Evolutionary conservation across 192 early-diverging fungal genomes (phyloP), one percentile per base, ranked within the genome.

Genomic region (Linnemannia zychae): DNA sequence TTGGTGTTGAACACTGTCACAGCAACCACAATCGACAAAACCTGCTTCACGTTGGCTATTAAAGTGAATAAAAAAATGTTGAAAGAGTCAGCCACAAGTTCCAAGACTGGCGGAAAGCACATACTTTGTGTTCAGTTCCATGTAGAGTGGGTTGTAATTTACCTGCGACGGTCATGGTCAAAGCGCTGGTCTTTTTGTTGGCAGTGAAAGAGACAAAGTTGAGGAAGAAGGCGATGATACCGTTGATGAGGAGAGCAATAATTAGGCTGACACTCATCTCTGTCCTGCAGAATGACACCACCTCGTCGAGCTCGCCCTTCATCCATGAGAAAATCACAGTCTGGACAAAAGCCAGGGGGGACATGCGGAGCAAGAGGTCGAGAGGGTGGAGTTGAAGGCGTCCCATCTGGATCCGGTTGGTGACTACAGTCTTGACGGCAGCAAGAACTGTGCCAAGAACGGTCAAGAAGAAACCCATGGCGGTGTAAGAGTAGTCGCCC

Each of bases 141-240:
- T 44, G 40, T 9, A 44, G 9, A 6, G 40, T 6, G 40, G 9
- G 40, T n/a, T n/a, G n/a, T n/a, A 9, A 7, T 38, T 94, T 93
- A 71, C 90, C 91, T 75, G 91, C 92, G 3, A 96, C 96, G 22
- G 92, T 92, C 93, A 96, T 96, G 52, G 94, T 95, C 68, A 98
- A 89, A 15, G 97, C 95, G 48, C 94, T 93, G 13, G 96, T 96
- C 75, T 95, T 93, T 77, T 94, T 95, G 88, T 95, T 98, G n/a
- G 96, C 95, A 1, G 93, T 94, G 72, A 98, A 97, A 67, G 92
- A 94, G 46, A 94, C 94, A 38, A 94, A 88, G 84, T 98, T 98
- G 34, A 98, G 88, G 78, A 92, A 92, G 89, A 98, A 98, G 16
- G 97, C 97, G 72, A 97, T 92, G 12, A 91, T 77, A 15, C 96